Evolutionary conservation across 495 filamentous ascomycete genomes (phyloP), one percentile per base, ranked within the genome.

Genomic region (Wilcoxina mikolae): DNA sequence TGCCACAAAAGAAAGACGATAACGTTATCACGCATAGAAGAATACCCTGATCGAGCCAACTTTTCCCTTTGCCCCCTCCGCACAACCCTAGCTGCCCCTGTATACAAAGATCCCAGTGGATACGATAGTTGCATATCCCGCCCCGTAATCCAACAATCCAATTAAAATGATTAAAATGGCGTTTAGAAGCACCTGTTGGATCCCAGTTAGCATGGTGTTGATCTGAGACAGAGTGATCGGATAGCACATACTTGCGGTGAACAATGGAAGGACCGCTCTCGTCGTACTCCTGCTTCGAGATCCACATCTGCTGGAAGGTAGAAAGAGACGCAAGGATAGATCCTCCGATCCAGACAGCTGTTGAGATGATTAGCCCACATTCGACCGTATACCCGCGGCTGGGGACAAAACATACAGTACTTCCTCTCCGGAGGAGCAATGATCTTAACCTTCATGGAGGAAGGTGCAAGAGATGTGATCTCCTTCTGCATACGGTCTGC

Each of bases 401-500:
- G 11, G 27, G 45, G 20, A 28, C n/a, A 9, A 47, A 41, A 95
- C 24, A 86, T 95, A 54, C 85, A 94, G 71, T 96, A 99, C 69
- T 95, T 94, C 54, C 91, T 78, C 72, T 99, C 91, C 1, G 93
- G 87, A 53, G 91, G 91, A 23, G 91, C 91, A 68, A 93, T 94
- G 56, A 99, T 99, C 71, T 94, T 91, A 67, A 99, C 95, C 61
- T 87, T 81, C 93, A 95, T 99, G 64, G 88, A 95, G 41, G 93
- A 96, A 65, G 91, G 91, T 65, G 91, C 91, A 72, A 98, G 85
- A 67, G 93, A 85, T 68, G 90, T 96, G 75, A 98, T 98, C 79
- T 98, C 91, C 85, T 98, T 98, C 77, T 98, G 91, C 91, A 98
- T 98, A 83, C 91, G 93, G 79, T 98, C 91, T 72, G 89, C 94